These are phyloP conservation scores for Lagenidium sp. DNA, from an alignment of 352 stramenopile species.

Conservation along the genomic window DNA sequence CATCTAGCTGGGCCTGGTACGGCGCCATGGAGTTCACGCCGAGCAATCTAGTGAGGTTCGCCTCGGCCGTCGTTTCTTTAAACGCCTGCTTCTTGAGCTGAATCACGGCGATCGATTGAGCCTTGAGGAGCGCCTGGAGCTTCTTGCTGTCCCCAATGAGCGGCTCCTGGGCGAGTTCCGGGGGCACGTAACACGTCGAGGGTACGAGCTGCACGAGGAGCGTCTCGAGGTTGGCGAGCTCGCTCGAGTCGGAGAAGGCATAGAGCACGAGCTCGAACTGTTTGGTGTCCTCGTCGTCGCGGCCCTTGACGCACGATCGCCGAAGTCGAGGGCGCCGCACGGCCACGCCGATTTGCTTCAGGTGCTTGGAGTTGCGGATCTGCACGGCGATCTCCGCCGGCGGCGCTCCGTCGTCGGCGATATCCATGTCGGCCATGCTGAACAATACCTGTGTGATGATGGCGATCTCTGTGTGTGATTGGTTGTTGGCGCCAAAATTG, in stretches of 20 bases:
- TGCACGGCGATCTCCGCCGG: slow-evolving; percentile 67
- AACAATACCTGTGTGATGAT: neutral
- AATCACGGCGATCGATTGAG: slow-evolving; percentile 42
- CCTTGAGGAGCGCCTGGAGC: slow-evolving; percentile 60
- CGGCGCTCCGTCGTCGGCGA: slow-evolving; percentile 28
- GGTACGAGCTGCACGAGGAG: slow-evolving; percentile 74
- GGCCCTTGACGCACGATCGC: slow-evolving; percentile 69
- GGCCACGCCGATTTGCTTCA: slow-evolving; percentile 78
- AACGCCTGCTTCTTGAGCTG: slow-evolving; percentile 73
- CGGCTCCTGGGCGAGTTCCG: slow-evolving; percentile 47
- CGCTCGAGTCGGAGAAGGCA: slow-evolving; percentile 77
- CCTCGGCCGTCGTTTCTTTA: slow-evolving; percentile 39
- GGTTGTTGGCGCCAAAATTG: neutral
- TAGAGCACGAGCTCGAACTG: slow-evolving; percentile 77
- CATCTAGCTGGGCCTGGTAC: slow-evolving; percentile 63
- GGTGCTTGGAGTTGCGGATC: slow-evolving; percentile 70
- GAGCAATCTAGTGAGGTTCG: slow-evolving; percentile 54
- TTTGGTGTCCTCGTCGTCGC: slow-evolving; percentile 68
- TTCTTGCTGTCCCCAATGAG: slow-evolving; percentile 75
- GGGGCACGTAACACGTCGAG: slow-evolving; percentile 59
- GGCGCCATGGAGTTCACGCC: slow-evolving; percentile 39
- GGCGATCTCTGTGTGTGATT: neutral
- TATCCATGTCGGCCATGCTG: slow-evolving; percentile 23
- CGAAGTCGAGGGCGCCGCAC: slow-evolving; percentile 56
- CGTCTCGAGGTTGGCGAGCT: slow-evolving; percentile 77